Conservation (phyloP, 2,329 filamentous ascomycete species). For the Colletotrichum eremochloae region DNA sequence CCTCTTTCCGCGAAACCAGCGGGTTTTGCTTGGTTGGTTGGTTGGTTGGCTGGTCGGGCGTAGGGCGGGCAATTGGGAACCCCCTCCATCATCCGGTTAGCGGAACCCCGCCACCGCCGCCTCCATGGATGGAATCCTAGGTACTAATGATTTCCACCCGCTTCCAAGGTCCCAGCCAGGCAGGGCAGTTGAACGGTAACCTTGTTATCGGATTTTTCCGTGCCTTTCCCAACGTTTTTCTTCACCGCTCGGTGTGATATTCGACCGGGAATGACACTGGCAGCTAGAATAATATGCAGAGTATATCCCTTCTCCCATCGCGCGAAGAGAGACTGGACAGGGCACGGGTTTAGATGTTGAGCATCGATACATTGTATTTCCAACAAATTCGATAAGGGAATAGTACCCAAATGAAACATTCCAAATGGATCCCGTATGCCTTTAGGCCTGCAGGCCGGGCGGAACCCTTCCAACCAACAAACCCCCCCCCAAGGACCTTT, state of each 20-base stretch:
- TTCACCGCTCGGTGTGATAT: neutral
- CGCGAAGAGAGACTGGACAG: neutral
- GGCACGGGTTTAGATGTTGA: neutral
- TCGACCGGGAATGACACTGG: neutral
- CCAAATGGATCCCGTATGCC: neutral
- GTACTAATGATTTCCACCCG: neutral
- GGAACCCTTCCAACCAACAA: neutral
- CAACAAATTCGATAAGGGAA: neutral
- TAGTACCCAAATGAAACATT: neutral
- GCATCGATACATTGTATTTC: conserved; percentile 4
- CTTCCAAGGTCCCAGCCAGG: neutral
- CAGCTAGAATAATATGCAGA: neutral
- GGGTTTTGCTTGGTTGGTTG: neutral
- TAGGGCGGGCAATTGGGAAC: neutral
- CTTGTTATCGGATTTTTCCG: no score
- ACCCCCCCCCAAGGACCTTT: neutral
- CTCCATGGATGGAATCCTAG: neutral
- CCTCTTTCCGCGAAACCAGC: neutral
- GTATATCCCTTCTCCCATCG: neutral
- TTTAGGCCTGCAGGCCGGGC: neutral
- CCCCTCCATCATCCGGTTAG: neutral
- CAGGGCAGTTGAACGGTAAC: neutral
- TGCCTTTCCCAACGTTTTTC: neutral
- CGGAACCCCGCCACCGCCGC: neutral
- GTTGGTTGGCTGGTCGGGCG: neutral